phyloP scores from a whole-genome alignment of 345 rosid genomes.

The Linum tenue region DNA sequence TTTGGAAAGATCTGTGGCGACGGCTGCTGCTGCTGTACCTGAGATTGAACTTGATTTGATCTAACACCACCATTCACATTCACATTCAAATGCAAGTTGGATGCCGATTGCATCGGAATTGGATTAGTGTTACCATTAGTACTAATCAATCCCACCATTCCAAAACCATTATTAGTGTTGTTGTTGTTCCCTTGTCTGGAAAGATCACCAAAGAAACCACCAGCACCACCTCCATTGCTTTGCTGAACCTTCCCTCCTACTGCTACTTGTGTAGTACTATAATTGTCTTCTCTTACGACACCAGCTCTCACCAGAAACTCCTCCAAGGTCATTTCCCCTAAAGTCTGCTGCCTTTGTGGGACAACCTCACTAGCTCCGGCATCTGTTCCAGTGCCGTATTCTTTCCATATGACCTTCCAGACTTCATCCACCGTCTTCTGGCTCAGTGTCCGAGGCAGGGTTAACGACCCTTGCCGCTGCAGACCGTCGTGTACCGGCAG shows the following conservation, averaged over 20 bases:
- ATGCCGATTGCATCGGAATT: constrained; percentile 34
- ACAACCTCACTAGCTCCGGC: constrained; percentile 10
- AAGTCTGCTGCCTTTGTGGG: constrained; percentile 78
- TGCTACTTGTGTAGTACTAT: constrained; percentile 12
- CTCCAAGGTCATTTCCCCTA: constrained; percentile 92
- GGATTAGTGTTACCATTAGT: constrained; percentile 17
- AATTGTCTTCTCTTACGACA: constrained; percentile 65
- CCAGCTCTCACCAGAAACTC: constrained; percentile 84
- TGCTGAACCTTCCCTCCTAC: constrained; percentile 24
- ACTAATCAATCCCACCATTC: constrained; percentile 11
- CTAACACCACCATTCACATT: constrained; percentile 19
- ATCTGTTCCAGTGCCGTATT: constrained; percentile 31
- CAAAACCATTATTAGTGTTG: too few relatives aligned
- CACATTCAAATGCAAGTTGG: constrained; percentile 54
- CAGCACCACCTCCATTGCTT: constrained; percentile 4
- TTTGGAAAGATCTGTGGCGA: constrained; percentile 47
- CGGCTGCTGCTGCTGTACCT: constrained; percentile 24
- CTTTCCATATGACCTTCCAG: constrained; percentile 70
- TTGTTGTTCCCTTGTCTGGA: too few relatives aligned
- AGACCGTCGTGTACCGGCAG: constrained; percentile 21
- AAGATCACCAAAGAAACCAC: too few relatives aligned
- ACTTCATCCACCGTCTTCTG: constrained; percentile 90
- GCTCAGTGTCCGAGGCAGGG: constrained; percentile 80
- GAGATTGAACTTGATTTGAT: constrained; percentile 40
- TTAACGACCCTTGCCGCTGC: constrained; percentile 86